These are phyloP conservation scores for Metarhizium album DNA, from an alignment of 2,329 filamentous ascomycete genomes.

Conservation along the genomic window DNA sequence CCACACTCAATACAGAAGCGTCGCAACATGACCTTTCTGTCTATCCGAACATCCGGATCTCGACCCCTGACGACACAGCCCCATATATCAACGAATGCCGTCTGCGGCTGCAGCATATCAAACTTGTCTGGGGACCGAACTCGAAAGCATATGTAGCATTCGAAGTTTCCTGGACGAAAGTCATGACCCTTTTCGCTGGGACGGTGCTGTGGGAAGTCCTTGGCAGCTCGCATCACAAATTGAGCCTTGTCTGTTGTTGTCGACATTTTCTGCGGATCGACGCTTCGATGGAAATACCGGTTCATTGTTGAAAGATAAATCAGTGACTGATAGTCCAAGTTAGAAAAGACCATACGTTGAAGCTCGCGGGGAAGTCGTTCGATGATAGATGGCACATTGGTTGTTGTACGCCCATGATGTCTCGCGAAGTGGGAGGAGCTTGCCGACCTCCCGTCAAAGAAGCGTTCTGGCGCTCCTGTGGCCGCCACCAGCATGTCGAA, in stretches of 20 bases:
- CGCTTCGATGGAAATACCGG: conserved; percentile 20
- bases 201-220: conserved; percentile 29
- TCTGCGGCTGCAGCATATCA: conserved; percentile 24
- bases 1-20: conserved; percentile 32
- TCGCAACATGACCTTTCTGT: conserved; percentile 22
- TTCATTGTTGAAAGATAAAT: conserved; percentile 28
- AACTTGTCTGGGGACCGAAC: conserved; percentile 29
- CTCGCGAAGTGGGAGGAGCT: not conserved
- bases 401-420: conserved; percentile 2
- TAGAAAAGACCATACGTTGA: conserved; percentile 21
- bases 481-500: too few relatives aligned
- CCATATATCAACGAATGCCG: conserved; percentile 21
- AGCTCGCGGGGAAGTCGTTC: conserved; percentile 25
- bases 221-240: conserved; percentile 31
- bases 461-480: not conserved
- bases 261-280: conserved; percentile 26
- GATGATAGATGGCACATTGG: conserved; percentile 15
- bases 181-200: conserved; percentile 25
- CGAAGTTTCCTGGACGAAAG: conserved; percentile 29
- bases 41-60: conserved; percentile 15
- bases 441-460: conserved; percentile 7
- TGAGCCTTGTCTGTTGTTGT: conserved; percentile 24
- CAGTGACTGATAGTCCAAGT: conserved; percentile 30
- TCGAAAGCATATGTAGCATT: conserved; percentile 31
- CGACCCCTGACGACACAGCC: conserved; percentile 20